Evolutionary conservation across 352 stramenopile species (phyloP), one percentile per base, ranked within the genome.

Genomic region (Pythium sp.): DNA sequence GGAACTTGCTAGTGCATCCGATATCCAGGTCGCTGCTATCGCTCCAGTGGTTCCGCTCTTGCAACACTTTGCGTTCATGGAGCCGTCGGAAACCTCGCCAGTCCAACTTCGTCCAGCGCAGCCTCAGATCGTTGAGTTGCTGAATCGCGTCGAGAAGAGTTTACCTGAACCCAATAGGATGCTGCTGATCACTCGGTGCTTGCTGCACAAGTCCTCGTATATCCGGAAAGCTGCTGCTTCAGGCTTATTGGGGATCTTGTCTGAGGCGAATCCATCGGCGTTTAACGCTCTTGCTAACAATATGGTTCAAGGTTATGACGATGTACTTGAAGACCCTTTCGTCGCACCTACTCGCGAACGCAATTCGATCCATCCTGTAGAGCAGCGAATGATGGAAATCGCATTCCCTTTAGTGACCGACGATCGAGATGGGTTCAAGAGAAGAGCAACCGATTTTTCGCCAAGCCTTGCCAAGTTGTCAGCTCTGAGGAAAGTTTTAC

Each of bases 51-150:
- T 88, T 26, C 75, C 82, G n/a, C 24, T 87, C 36, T 47, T 90
- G 11, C 82, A 90, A 57, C 80, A 89, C 32, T 86, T 87, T 56
- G 78, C 82, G 24, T 90, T 89, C 51, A 63, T 78, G 11, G 77
- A 90, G 30, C 58, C 70, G 6, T 73, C 69, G 1, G 72, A 75
- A 51, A 65, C 15, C 26, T 62, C 67, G 3, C 68, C 61, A n/a
- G 43, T 18, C 15, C 49, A 68, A 46, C 71, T 80, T 46, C 73
- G 69, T 30, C 67, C 43, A 43, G 61, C 67, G 15, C 76, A 88
- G 49, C 72, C 77, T 11, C 65, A 73, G 61, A 60, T 90, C 7
- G 75, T 75, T 30, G 58, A 76, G 51, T 20, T 89, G 5, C 64
- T 87, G 5, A 86, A 87, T 68, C 71, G 65, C 67, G 20, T 86